These are phyloP conservation scores for Trypanosoma theileri DNA, from an alignment of 208 protist species.

Conservation along the genomic window DNA sequence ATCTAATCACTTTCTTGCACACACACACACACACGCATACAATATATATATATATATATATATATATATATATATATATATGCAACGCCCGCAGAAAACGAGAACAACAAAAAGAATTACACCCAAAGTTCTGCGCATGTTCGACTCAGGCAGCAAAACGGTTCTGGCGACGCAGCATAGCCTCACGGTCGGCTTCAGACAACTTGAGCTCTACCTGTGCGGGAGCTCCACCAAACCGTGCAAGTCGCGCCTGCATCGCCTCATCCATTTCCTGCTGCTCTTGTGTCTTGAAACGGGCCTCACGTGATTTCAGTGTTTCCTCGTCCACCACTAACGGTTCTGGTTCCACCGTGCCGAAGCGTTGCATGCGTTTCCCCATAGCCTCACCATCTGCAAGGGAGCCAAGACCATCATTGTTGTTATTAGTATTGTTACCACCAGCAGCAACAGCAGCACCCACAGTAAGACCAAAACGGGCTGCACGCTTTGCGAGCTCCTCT, in stretches of 20 bases:
- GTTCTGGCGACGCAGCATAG: conserved; percentile 42
- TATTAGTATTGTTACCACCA: neutral
- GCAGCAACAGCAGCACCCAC: conserved; percentile 2
- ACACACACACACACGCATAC: too few species aligned
- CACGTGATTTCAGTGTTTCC: conserved; percentile 59
- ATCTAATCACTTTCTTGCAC: too few species aligned
- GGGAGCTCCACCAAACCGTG: conserved; percentile 27
- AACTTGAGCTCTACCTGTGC: conserved; percentile 26
- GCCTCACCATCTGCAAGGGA: neutral
- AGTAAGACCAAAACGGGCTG: conserved; percentile 71
- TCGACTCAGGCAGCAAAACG: conserved; percentile 42
- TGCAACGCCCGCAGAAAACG: too few species aligned
- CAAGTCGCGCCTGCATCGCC: conserved; percentile 29
- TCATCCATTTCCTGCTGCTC: conserved; percentile 19
- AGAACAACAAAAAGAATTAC: too few species aligned
- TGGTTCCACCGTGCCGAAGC: conserved; percentile 26
- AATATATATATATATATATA: too few species aligned
- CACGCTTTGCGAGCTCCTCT: conserved; percentile 64
- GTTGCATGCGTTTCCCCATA: conserved; percentile 22
- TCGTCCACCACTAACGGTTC: conserved; percentile 46
- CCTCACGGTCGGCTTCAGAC: conserved; percentile 44
- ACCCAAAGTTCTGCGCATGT: too few species aligned
- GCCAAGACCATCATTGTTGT: neutral
- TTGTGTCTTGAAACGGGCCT: conserved; percentile 52
- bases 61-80: too few species aligned